Percentiles rank a stretch among this genome's conserved stretches.
These are phyloP conservation scores for Aspergillus calidoustus DNA, from an alignment of 2,329 filamentous ascomycete genomes.

Conservation along the genomic window DNA sequence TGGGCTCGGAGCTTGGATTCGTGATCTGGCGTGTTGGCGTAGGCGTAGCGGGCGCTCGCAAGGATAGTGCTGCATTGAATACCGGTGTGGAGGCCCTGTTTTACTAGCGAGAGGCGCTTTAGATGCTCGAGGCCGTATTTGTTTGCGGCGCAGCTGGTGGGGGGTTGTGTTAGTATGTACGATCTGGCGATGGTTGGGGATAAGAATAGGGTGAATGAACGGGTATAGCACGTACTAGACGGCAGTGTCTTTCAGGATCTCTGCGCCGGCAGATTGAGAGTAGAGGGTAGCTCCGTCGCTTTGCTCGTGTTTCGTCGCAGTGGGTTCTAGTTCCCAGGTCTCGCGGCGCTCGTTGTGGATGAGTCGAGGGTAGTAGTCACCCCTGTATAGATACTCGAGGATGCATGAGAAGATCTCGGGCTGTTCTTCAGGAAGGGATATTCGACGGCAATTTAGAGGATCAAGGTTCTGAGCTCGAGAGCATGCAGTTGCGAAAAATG, in stretches of 20 bases:
- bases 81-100: constrained; percentile 85
- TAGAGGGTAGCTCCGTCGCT: constrained; percentile 69
- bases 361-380: constrained; percentile 86
- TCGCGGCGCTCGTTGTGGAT: constrained; percentile 80
- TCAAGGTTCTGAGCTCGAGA: constrained; percentile 58
- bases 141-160: constrained; percentile 71
- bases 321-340: constrained; percentile 79
- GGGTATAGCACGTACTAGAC: constrained; percentile 64
- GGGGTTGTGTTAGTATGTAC: not conserved
- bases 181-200: not conserved
- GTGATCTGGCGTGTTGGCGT: constrained; percentile 83
- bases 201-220: not conserved
- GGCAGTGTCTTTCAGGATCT: constrained; percentile 84
- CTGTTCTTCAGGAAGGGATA: constrained; percentile 81
- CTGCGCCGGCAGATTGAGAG: constrained; percentile 65
- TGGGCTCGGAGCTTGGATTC: constrained; percentile 91
- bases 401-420: constrained; percentile 90
- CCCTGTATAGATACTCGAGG: constrained; percentile 91
- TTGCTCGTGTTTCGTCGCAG: constrained; percentile 47
- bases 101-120: constrained; percentile 81
- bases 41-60: constrained; percentile 84
- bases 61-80: constrained; percentile 86
- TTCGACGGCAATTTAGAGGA: constrained; percentile 65
- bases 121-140: constrained; percentile 82
- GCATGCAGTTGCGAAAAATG: constrained; percentile 74